Percentiles rank a stretch among this genome's conserved stretches.
Evolutionary conservation across 176 grass and related monocot genomes (phyloP).

Genomic region (Pontederia paniculata): DNA sequence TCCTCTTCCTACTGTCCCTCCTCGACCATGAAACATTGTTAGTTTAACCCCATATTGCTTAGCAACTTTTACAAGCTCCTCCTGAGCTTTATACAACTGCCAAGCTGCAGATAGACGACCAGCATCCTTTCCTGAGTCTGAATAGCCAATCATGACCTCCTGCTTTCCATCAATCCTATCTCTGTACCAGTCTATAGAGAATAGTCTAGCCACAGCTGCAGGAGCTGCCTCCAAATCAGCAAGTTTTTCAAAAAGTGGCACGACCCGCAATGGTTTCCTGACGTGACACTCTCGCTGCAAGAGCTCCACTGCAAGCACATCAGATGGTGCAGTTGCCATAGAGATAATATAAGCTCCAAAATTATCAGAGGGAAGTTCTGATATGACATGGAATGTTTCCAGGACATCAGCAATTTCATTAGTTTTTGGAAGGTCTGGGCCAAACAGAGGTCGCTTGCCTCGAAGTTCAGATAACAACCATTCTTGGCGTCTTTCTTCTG

Average conservation of each 20-base stretch:
- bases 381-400: constrained; percentile 69
- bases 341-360: constrained; percentile 95
- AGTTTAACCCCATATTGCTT: constrained; percentile 83
- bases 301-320: constrained; percentile 94
- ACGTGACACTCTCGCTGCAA: constrained; percentile 76
- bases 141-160: constrained; percentile 99
- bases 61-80: constrained; percentile 90
- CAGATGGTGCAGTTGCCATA: constrained; percentile 93
- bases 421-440: constrained; percentile 80
- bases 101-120: constrained; percentile 94
- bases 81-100: constrained; percentile 97
- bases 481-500: constrained; percentile 88
- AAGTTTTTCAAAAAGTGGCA: constrained; percentile 96
- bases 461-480: constrained; percentile 80
- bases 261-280: constrained; percentile 76
- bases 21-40: constrained; percentile 97
- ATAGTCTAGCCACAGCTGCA: constrained; percentile 64
- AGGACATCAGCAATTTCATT: constrained; percentile 87
- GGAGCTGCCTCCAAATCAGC: constrained; percentile 92
- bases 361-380: constrained; percentile 76
- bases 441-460: constrained; percentile 83
- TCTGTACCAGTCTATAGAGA: constrained; percentile 93
- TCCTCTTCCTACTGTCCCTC: constrained; percentile 92
- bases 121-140: constrained; percentile 95
- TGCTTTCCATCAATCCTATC: constrained; percentile 90